phyloP scores from a whole-genome alignment of 176 grass and related monocot genomes.

The Musa itinerans region DNA sequence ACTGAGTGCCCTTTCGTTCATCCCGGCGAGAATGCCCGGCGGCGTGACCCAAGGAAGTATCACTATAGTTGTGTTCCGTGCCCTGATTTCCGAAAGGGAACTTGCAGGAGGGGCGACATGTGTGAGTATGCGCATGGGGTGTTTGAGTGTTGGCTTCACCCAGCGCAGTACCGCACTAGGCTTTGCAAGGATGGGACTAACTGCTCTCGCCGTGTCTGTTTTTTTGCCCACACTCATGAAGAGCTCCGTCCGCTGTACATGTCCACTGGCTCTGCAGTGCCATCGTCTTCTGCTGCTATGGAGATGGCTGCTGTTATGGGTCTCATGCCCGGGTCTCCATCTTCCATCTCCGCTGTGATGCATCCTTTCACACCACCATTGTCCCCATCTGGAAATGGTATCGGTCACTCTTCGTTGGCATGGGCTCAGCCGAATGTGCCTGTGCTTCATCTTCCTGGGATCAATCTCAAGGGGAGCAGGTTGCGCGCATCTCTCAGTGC shows the following conservation, averaged over 20 bases:
- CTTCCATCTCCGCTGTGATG: slow-evolving; percentile 16
- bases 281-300: slow-evolving; percentile 38
- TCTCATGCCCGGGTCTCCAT: slow-evolving; percentile 35
- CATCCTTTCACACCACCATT: slow-evolving; percentile 45
- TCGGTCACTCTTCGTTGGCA: not conserved
- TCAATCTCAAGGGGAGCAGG: slow-evolving; percentile 72
- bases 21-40: slow-evolving; percentile 93
- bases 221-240: slow-evolving; percentile 76
- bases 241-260: slow-evolving; percentile 88
- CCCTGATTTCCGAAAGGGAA: slow-evolving; percentile 88
- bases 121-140: slow-evolving; percentile 88
- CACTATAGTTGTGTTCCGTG: slow-evolving; percentile 82
- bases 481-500: slow-evolving; percentile 59
- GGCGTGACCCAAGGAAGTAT: slow-evolving; percentile 86
- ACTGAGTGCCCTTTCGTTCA: slow-evolving; percentile 99
- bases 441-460: slow-evolving; percentile 53
- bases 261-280: slow-evolving; percentile 61
- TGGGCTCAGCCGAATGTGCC: slow-evolving; percentile 63
- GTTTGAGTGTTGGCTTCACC: slow-evolving; percentile 90
- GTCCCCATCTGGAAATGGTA: slow-evolving; percentile 37
- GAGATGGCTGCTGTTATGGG: slow-evolving; percentile 53
- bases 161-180: slow-evolving; percentile 66
- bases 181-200: slow-evolving; percentile 62
- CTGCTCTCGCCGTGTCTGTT: slow-evolving; percentile 66
- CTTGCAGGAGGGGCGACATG: slow-evolving; percentile 60